These are phyloP conservation scores for Gastrolobium villosum DNA, from an alignment of 306 rosid genomes.

Conservation along the genomic window DNA sequence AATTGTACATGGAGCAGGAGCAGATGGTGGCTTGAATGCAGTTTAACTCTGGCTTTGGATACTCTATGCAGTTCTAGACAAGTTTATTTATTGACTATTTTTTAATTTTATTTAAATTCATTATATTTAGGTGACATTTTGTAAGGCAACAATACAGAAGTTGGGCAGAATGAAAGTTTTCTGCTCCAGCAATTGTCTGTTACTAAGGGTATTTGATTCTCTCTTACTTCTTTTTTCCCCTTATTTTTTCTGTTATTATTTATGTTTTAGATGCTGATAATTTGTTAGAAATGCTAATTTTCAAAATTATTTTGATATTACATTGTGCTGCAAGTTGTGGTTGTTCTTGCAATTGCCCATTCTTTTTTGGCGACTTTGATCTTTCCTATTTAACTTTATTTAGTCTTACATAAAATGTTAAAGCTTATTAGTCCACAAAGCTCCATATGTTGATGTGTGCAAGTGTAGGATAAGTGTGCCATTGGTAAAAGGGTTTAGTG, in stretches of 20 bases:
- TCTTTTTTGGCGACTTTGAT: neutral
- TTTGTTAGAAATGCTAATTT: slow-evolving; percentile 11
- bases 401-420: neutral
- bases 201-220: slow-evolving; percentile 43
- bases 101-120: slow-evolving; percentile 55
- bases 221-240: neutral
- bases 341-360: neutral
- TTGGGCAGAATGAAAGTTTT: slow-evolving; percentile 58
- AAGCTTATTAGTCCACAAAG: neutral
- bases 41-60: slow-evolving; percentile 24
- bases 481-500: too few relatives aligned
- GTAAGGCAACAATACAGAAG: slow-evolving; percentile 38
- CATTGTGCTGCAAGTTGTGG: neutral
- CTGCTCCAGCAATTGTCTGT: slow-evolving; percentile 45
- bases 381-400: neutral
- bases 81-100: slow-evolving; percentile 40
- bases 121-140: slow-evolving; percentile 51
- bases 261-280: slow-evolving; percentile 26
- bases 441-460: neutral
- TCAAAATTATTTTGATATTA: neutral
- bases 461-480: neutral
- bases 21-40: slow-evolving; percentile 66
- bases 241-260: slow-evolving; percentile 26
- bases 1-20: slow-evolving; percentile 76
- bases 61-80: slow-evolving; percentile 43